A percentile compares a stretch with the other conserved stretches of the same genome.
Evolutionary conservation across 2,329 filamentous ascomycete genomes (phyloP).

Genomic region (Ophiocordyceps camponoti-leonardi): DNA sequence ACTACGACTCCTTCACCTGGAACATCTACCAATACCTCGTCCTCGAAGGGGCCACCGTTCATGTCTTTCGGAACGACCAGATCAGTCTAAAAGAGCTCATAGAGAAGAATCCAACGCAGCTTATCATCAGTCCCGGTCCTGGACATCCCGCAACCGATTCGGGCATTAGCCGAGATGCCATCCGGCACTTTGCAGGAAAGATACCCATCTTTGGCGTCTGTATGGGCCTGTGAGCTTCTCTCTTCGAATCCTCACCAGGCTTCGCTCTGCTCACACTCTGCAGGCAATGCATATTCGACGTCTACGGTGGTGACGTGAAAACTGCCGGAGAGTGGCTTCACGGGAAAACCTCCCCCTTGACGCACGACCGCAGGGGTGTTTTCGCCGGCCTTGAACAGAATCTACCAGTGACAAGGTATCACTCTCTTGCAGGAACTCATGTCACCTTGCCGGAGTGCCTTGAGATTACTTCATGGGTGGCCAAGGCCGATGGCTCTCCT

Average conservation of each 20-base stretch:
- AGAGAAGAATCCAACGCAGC: slow-evolving; percentile 70
- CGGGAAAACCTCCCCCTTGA: slow-evolving; percentile 84
- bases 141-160: slow-evolving; percentile 86
- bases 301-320: slow-evolving; percentile 79
- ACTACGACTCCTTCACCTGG: slow-evolving; percentile 99
- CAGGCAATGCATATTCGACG: slow-evolving; percentile 87
- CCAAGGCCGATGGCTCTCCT: slow-evolving; percentile 56
- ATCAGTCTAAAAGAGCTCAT: slow-evolving; percentile 73
- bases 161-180: slow-evolving; percentile 82
- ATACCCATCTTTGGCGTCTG: slow-evolving; percentile 95
- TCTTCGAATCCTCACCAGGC: background rate
- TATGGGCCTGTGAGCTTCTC: slow-evolving; percentile 67
- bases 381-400: slow-evolving; percentile 67
- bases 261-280: slow-evolving; percentile 1
- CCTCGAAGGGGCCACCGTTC: slow-evolving; percentile 84
- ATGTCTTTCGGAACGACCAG: slow-evolving; percentile 84
- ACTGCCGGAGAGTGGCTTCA: slow-evolving; percentile 94
- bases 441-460: slow-evolving; percentile 71
- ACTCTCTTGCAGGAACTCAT: slow-evolving; percentile 86
- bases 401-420: slow-evolving; percentile 83
- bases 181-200: slow-evolving; percentile 81
- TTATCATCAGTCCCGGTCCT: slow-evolving; percentile 88
- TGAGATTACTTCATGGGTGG: slow-evolving; percentile 82
- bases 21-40: slow-evolving; percentile 98
- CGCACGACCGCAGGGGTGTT: slow-evolving; percentile 82